Evolutionary conservation across 257 asterid genomes (phyloP), one percentile per base, ranked within the genome.

Genomic region (Ophiorrhiza pumila): DNA sequence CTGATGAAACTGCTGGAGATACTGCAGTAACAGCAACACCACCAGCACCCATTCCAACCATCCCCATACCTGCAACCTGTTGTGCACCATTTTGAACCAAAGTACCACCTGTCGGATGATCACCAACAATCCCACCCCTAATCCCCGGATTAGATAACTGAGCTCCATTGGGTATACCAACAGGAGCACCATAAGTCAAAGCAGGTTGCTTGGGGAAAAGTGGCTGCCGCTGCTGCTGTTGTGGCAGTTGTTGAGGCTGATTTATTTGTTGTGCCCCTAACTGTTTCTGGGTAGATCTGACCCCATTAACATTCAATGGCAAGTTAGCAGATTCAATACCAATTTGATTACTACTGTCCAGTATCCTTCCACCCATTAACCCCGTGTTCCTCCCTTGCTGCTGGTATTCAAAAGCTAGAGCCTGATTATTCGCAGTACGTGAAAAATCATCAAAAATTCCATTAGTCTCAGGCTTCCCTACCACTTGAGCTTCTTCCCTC

Each of bases 1-100:
- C 98, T 4, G 96, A 83, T 50, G 93, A 84, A 81, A 83, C 87
- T 68, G 86, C 87, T 25, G 98, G 92, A 59, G 97, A 86, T 22
- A 76, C 87, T 4, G 82, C 65, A 43, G 82, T 81, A 67, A 84
- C 77, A 42, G 79, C 63, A 53, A 86, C 87, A 72, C 77, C 88
- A 42, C 88, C 85, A 65, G 80, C 73, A 61, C 85, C 89, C 64
- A 92, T 78, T 68, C 91, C 95, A 62, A 76, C 86, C 91, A 86
- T 83, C 74, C 87, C 88, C 71, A 80, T 37, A 39, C 87, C 90
- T 71, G 87, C 89, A 59, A 84, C 85, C 71, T 77, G 84, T 25
- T 80, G 42, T 35, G 77, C 66, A 15, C 79, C 34, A 69, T 80
- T 89, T 52, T 92, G 96, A 50, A 71, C 82, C 71, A 86, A 71